A percentile compares a stretch with the other conserved stretches of the same genome.
These are phyloP conservation scores for Tripterygium wilfordii DNA, from an alignment of 177 flowering plant genomes.

Conservation along the genomic window DNA sequence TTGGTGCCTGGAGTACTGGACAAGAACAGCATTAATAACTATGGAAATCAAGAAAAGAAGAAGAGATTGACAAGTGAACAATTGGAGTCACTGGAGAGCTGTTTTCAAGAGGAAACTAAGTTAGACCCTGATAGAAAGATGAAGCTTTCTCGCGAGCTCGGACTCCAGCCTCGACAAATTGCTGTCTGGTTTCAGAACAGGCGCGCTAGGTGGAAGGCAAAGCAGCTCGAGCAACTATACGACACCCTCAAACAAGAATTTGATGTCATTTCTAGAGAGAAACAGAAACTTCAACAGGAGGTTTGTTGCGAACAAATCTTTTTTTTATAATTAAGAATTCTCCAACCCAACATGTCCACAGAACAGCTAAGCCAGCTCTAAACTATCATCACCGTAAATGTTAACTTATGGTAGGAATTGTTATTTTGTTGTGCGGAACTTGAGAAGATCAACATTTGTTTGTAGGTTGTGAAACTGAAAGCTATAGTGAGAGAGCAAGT, in stretches of 20 bases:
- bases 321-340: too few species aligned
- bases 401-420: too few species aligned
- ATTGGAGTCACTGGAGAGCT: conserved; percentile 63
- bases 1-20: conserved; percentile 13
- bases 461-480: conserved; percentile 45
- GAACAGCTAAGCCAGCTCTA: not conserved
- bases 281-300: conserved; percentile 72
- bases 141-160: conserved; percentile 68
- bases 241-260: conserved; percentile 56
- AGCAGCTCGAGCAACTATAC: conserved; percentile 71
- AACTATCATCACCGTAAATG: not conserved
- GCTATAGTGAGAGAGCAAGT: conserved; percentile 32
- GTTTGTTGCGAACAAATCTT: conserved; percentile 16
- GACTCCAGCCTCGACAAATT: conserved; percentile 75
- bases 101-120: conserved; percentile 81
- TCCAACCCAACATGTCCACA: not conserved
- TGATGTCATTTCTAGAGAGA: conserved; percentile 52
- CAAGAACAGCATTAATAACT: too few species aligned
- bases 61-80: conserved; percentile 61
- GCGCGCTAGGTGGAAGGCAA: conserved; percentile 82
- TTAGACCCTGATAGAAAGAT: conserved; percentile 80
- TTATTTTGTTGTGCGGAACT: not conserved
- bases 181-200: conserved; percentile 94
- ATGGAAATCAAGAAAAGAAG: conserved; percentile 44
- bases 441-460: not conserved